These are phyloP conservation scores for Emmonsia crescens DNA, from an alignment of 2,329 filamentous ascomycete genomes.

Conservation along the genomic window DNA sequence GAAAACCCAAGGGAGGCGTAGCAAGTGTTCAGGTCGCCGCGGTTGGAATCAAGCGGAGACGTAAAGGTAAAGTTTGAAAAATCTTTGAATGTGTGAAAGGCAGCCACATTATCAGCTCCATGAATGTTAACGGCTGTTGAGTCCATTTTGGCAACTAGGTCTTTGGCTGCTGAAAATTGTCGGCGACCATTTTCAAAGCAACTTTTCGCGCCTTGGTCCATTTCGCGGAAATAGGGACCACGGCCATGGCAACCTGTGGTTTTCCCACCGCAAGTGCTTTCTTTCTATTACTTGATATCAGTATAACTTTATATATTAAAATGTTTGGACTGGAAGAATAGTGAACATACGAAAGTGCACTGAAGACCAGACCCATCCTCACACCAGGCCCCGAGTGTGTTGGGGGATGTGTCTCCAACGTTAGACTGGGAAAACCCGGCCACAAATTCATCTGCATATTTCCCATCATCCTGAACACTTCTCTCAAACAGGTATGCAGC, in stretches of 20 bases:
- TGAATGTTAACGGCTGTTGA: slow-evolving; percentile 33
- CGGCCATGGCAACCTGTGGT: slow-evolving; percentile 36
- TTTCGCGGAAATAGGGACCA: slow-evolving; percentile 35
- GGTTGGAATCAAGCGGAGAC: slow-evolving; percentile 56
- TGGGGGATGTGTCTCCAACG: slow-evolving; percentile 84
- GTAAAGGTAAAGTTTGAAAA: slow-evolving; percentile 65
- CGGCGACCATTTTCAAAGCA: slow-evolving; percentile 40
- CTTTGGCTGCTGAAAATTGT: slow-evolving; percentile 35
- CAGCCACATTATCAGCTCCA: slow-evolving; percentile 57
- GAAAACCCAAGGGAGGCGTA: slow-evolving; percentile 82
- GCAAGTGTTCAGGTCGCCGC: slow-evolving; percentile 51
- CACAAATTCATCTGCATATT: slow-evolving; percentile 59
- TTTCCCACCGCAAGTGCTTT: slow-evolving; percentile 61
- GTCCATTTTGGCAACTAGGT: slow-evolving; percentile 48
- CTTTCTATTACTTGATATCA: slow-evolving; percentile 39
- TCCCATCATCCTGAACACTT: slow-evolving; percentile 44
- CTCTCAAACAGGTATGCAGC: slow-evolving; percentile 77
- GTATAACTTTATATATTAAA: background rate
- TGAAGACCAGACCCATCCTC: slow-evolving; percentile 62
- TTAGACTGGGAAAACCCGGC: slow-evolving; percentile 88
- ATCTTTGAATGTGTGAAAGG: slow-evolving; percentile 77
- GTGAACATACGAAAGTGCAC: slow-evolving; percentile 26
- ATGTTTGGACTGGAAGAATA: background rate
- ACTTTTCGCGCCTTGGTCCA: slow-evolving; percentile 38
- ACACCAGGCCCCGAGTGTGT: slow-evolving; percentile 77